phyloP scores from a whole-genome alignment of 164 flowering plant genomes.

The Magnolia sinica region DNA sequence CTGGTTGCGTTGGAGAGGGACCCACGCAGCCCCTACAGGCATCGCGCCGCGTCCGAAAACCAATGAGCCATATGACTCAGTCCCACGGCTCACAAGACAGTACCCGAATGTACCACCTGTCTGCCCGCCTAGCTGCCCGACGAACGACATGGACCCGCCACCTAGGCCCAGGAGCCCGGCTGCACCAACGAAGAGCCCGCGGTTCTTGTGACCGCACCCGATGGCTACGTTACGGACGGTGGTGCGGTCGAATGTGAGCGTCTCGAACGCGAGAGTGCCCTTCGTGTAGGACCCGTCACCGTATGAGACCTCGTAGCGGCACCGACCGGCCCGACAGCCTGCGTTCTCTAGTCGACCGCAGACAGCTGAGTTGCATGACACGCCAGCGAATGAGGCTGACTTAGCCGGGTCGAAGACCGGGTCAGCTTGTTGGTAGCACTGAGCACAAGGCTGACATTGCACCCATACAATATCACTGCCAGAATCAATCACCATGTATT shows the following conservation, averaged over 20 bases:
- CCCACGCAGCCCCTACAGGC: conserved; percentile 77
- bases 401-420: conserved; percentile 77
- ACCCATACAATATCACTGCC: conserved; percentile 93
- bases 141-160: conserved; percentile 76
- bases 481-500: conserved; percentile 80
- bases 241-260: conserved; percentile 47
- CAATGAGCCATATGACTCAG: conserved; percentile 48
- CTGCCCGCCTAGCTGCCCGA: conserved; percentile 76
- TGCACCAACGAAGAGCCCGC: conserved; percentile 84
- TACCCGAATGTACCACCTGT: conserved; percentile 77
- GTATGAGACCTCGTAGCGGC: conserved; percentile 67
- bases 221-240: conserved; percentile 63
- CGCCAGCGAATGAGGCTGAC: conserved; percentile 63
- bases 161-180: conserved; percentile 90
- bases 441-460: conserved; percentile 79
- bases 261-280: conserved; percentile 56
- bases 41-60: conserved; percentile 62
- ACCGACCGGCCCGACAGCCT: conserved; percentile 53
- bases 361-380: conserved; percentile 54
- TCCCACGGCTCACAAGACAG: conserved; percentile 74
- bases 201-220: conserved; percentile 87
- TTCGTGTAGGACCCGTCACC: conserved; percentile 69
- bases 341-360: conserved; percentile 48
- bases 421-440: conserved; percentile 78
- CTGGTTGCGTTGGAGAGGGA: conserved; percentile 60